Conservation (phyloP, 1,139 yeast genomes). For the Debaryomycetaceae sp. region DNA sequence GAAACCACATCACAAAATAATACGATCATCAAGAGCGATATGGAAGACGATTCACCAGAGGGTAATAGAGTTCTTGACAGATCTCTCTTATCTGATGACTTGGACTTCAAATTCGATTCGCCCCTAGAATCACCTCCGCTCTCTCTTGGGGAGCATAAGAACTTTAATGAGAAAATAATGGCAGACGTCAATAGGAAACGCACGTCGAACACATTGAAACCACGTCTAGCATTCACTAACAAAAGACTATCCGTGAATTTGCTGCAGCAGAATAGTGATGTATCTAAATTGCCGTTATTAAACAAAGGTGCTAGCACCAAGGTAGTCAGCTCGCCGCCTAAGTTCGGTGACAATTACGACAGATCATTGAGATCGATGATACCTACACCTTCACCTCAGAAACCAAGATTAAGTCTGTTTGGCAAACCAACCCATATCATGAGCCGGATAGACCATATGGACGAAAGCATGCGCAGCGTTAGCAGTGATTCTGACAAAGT, state of each 20-base stretch:
- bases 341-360: background rate
- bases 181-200: constrained; percentile 1
- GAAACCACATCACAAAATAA: constrained; percentile 15
- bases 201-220: constrained; percentile 1
- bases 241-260: constrained; percentile 15
- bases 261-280: constrained; percentile 5
- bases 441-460: constrained; percentile 11
- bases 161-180: background rate
- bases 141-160: constrained; percentile 1
- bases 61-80: constrained; percentile 16
- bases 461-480: constrained; percentile 17
- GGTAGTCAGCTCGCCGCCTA: constrained; percentile 5
- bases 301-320: constrained; percentile 35
- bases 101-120: constrained; percentile 30
- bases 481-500: constrained; percentile 25
- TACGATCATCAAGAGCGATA: constrained; percentile 17
- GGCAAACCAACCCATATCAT: constrained; percentile 15
- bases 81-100: constrained; percentile 20
- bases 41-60: constrained; percentile 27
- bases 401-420: constrained; percentile 5
- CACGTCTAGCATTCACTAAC: constrained; percentile 13
- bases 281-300: constrained; percentile 24
- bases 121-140: constrained; percentile 30
- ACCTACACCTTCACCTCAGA: constrained; percentile 5
- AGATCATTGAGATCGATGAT: background rate